Conservation (phyloP, 225 moss, liverwort and hornwort species). For the Sphagnum contortum region DNA sequence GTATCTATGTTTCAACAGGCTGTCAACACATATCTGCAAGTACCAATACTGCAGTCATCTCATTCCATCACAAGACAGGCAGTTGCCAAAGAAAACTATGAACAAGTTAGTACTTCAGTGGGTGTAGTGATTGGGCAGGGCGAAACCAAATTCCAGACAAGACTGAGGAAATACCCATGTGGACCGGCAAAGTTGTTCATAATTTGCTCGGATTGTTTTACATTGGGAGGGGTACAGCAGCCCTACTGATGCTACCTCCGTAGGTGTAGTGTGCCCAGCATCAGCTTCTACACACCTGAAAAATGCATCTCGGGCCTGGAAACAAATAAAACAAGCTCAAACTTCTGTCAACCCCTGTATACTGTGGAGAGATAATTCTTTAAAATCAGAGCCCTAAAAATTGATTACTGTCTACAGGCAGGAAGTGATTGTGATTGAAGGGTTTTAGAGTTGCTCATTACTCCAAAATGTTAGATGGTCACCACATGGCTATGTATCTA, state of each 20-base stretch:
- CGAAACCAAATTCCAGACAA: background rate
- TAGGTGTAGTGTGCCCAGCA: slow-evolving; percentile 56
- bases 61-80: background rate
- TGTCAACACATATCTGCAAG: too few species aligned
- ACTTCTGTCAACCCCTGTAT: background rate
- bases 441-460: too few species aligned
- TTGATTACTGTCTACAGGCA: background rate
- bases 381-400: background rate
- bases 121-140: background rate
- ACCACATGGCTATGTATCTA: background rate
- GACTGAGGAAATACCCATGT: slow-evolving; percentile 48
- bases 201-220: slow-evolving; percentile 57
- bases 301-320: slow-evolving; percentile 70
- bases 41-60: too few species aligned
- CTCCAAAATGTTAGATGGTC: too few species aligned
- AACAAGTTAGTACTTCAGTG: background rate
- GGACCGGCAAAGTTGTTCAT: slow-evolving; percentile 56
- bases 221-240: slow-evolving; percentile 71
- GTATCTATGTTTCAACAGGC: too few species aligned
- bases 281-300: slow-evolving; percentile 62
- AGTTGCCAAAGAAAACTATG: too few species aligned
- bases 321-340: too few species aligned
- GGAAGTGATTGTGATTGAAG: background rate
- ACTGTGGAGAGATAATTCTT: background rate
- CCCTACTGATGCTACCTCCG: slow-evolving; percentile 73